These are phyloP conservation scores for Chlamydomonas reinhardtii DNA, from an alignment of 163 green algal species.

Conservation along the genomic window DNA sequence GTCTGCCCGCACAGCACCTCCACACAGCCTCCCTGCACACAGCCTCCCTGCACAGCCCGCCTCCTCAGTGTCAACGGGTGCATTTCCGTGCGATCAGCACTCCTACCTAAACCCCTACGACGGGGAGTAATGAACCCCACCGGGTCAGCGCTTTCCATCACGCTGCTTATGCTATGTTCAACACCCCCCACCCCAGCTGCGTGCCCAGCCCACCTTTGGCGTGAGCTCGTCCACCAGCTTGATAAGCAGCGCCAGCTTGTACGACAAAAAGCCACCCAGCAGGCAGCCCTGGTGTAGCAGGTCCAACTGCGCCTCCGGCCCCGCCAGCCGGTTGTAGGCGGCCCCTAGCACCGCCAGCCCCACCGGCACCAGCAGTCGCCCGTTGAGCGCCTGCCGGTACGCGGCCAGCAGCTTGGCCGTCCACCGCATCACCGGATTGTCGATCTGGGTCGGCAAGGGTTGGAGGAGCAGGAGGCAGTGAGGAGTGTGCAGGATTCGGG, in stretches of 20 bases:
- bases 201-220: slow-evolving; percentile 53
- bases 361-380: slow-evolving; percentile 75
- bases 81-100: too few species aligned
- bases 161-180: too few species aligned
- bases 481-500: too few species aligned
- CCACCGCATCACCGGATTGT: slow-evolving; percentile 39
- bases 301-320: slow-evolving; percentile 12
- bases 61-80: too few species aligned
- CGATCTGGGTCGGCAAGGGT: slow-evolving; percentile 48
- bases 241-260: slow-evolving; percentile 71
- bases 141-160: too few species aligned
- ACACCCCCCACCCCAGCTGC: too few species aligned
- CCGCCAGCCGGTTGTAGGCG: slow-evolving; percentile 41
- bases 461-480: neutral
- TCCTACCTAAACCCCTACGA: too few species aligned
- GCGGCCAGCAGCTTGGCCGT: slow-evolving; percentile 64
- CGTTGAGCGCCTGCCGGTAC: slow-evolving; percentile 68
- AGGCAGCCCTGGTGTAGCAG: slow-evolving; percentile 72
- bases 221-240: slow-evolving; percentile 62
- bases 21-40: too few species aligned
- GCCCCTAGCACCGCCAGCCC: slow-evolving; percentile 53
- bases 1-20: too few species aligned
- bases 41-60: too few species aligned
- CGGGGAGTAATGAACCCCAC: too few species aligned
- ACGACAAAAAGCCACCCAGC: slow-evolving; percentile 76